Evolutionary conservation across 257 asterid genomes (phyloP), one percentile per base, ranked within the genome.

Genomic region (Apocynum venetum): DNA sequence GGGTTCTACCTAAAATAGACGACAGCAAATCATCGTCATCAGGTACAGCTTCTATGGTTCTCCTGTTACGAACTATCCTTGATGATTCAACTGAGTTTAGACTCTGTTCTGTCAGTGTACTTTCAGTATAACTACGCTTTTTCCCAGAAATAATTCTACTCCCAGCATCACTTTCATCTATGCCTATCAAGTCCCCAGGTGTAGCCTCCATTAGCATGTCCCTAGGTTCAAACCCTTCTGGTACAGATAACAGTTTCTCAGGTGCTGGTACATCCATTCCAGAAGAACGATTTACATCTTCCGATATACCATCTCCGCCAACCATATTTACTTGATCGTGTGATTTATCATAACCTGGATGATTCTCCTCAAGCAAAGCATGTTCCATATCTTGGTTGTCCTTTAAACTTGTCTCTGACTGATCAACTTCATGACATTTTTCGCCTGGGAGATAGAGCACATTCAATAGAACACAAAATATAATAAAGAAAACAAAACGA

Each of bases 1-100:
- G 66, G 48, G 41, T 56, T 38, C 43, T 87, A 95, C 99, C 99
- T 84, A 95, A 87, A 80, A 95, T 95, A 66, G 99, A 95, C 72
- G 98, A 95, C 80, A 95, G 85, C 83, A 91, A 80, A 87, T 95
- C 98, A 83, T 91, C 92, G 74, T 95, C 98, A 84, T 91, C 93
- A n/a, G 97, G 98, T 78, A 92, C 77, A 60, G 94, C 83, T 73
- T 89, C 98, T 55, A 78, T 83, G 8, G 91, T 87, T 84, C 87
- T 82, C 87, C 87, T 93, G 64, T 83, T 82, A 71, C 84, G 92
- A 79, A 90, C 89, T 80, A 86, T 80, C 86, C 97, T 87, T n/a
- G 92, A 89, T 65, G 98, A 91, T 82, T 90, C 98, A 52, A 87
- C 89, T 61, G 99, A 90, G 87, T 95, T 86, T 72, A 91, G 72